phyloP scores from a whole-genome alignment of 2,329 filamentous ascomycete species.

The Macroventuria anomochaeta region DNA sequence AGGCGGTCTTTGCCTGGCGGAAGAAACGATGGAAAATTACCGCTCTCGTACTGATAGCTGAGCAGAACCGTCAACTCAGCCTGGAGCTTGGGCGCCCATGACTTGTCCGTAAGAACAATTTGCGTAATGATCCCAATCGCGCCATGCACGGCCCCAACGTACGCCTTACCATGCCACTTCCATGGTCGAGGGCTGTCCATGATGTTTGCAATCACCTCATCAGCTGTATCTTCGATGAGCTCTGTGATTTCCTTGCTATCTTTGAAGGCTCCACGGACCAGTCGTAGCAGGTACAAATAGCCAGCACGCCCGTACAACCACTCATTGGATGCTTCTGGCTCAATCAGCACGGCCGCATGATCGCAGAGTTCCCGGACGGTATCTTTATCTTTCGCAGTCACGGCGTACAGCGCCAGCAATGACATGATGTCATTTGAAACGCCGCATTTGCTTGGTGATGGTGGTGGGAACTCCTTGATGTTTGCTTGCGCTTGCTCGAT shows the following conservation, averaged over 20 bases:
- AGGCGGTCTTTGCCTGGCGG: slow-evolving; percentile 57
- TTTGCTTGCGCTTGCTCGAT: slow-evolving; percentile 58
- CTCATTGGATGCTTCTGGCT: slow-evolving; percentile 62
- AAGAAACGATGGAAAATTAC: slow-evolving; percentile 68
- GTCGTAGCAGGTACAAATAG: slow-evolving; percentile 69
- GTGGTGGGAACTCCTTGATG: slow-evolving; percentile 57
- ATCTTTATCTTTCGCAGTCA: slow-evolving; percentile 57
- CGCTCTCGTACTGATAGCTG: slow-evolving; percentile 64
- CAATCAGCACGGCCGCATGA: slow-evolving; percentile 56
- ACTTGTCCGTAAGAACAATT: slow-evolving; percentile 65
- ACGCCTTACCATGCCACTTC: slow-evolving; percentile 69
- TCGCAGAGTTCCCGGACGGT: slow-evolving; percentile 59
- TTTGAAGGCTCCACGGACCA: slow-evolving; percentile 65
- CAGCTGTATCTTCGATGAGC: slow-evolving; percentile 60
- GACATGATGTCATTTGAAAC: slow-evolving; percentile 59
- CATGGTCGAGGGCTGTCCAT: slow-evolving; percentile 63
- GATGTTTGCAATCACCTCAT: slow-evolving; percentile 65
- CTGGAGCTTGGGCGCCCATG: slow-evolving; percentile 61
- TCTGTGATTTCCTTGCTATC: slow-evolving; percentile 59
- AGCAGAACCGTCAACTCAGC: slow-evolving; percentile 63
- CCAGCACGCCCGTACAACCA: slow-evolving; percentile 72
- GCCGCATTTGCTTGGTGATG: slow-evolving; percentile 55
- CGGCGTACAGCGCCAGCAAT: slow-evolving; percentile 58
- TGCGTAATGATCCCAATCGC: slow-evolving; percentile 75
- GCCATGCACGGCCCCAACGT: slow-evolving; percentile 72